Evolutionary conservation across 148 eudicot genomes (phyloP), one percentile per base, ranked within the genome.

Genomic region (Oxyria digyna): DNA sequence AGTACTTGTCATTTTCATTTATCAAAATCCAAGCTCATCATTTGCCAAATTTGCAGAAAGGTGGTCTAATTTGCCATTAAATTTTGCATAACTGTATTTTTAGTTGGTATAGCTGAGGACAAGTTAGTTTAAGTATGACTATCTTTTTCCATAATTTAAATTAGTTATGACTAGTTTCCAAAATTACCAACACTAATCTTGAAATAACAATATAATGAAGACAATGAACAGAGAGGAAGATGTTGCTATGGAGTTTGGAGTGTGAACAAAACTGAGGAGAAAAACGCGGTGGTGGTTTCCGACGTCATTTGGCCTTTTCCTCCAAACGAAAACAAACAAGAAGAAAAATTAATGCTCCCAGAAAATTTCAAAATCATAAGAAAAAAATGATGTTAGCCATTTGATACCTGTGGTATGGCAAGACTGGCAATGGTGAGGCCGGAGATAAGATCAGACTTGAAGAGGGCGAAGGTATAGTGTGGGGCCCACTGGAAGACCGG

Each of bases 401-500:
- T 45, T 12, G 38, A 6, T 59, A 82, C 88, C 88, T 85, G 91
- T 57, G 91, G 91, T 68, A 86, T 86, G 80, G 91, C 91, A 17
- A 86, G 74, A 74, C 87, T 84, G 38, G 91, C 91, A 82, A 86
- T 86, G 72, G 91, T 86, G 77, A 86, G 84, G 43, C 91, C 91
- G 70, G 91, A 69, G 48, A 86, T 77, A 40, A 86, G 37, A 64
- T 86, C 91, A n/a, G 82, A 82, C 72, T 80, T 81, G 65, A 86
- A 70, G 43, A 78, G 74, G 4, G 73, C 48, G 73, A 86, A 76
- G 18, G 17, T 80, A 42, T 86, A 86, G 14, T 67, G 76, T 15
- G 72, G 72, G 62, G 79, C 98, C 98, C 98, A 94, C 33, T 86
- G 82, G 35, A 87, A 85, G 50, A 90, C 73, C 15, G 98, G 98